phyloP scores from a whole-genome alignment of 768 basidiomycete species.

The Rossbeevera mucosa region DNA sequence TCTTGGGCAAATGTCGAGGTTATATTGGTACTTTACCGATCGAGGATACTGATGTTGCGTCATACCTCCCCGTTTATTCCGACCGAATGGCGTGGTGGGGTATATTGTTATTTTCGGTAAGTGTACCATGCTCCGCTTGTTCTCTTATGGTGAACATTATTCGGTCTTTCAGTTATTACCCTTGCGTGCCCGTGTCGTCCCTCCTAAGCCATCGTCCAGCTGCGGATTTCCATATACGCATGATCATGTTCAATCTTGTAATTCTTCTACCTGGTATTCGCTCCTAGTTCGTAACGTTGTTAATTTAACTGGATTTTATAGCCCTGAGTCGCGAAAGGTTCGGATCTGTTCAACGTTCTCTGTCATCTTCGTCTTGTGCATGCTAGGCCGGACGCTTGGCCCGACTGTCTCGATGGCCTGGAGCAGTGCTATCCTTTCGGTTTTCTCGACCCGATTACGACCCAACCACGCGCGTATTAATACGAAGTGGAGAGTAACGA shows the following conservation, averaged over 20 bases:
- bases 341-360: not conserved
- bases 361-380: not conserved
- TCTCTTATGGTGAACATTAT: not conserved
- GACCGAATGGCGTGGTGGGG: not conserved
- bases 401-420: not conserved
- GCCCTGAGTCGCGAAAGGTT: not conserved
- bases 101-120: not conserved
- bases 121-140: not conserved
- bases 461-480: not conserved
- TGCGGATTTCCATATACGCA: not conserved
- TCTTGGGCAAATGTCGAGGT: not conserved
- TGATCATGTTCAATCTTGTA: not conserved
- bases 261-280: not conserved
- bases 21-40: not conserved
- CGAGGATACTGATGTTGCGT: not conserved
- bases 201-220: not conserved
- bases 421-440: not conserved
- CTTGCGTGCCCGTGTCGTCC: not conserved
- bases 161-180: not conserved
- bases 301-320: not conserved
- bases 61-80: not conserved
- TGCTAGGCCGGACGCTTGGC: not conserved
- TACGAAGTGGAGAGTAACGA: not conserved
- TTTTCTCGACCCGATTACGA: not conserved
- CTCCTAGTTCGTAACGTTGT: conserved; percentile 4